Evolutionary conservation across 371 early-diverging fungal species (phyloP), one percentile per base, ranked within the genome.

Genomic region (Apophysomyces trapeziformis): DNA sequence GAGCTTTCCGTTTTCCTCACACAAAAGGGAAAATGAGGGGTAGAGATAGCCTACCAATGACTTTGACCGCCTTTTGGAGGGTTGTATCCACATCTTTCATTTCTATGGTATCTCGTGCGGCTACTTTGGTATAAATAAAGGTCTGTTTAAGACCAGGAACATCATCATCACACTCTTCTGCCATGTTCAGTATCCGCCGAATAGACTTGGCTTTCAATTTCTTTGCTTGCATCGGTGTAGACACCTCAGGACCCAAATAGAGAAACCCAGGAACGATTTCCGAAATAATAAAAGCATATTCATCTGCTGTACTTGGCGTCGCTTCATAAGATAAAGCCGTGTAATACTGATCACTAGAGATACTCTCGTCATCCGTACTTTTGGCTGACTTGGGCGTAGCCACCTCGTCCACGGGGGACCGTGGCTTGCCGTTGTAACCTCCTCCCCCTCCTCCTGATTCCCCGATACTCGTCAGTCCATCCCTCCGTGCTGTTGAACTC

Each of bases 101-200:
- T 39, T 86, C 86, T 11, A 89, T 83, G 7, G 86, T 85, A 68
- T 89, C 89, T 65, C 82, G 73, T 7, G 87, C 79, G 4, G 79
- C 80, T n/a, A 89, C 72, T 58, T 89, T 89, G 54, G 73, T 71
- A 45, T 89, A 89, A 12, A 47, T 37, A 57, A 80, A 76, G 3
- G 43, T 46, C 26, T 76, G 67, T 43, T 78, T 76, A 26, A 83
- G 65, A 11, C 83, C 80, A 43, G 83, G 78, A 3, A 89, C 75
- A 69, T 79, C 79, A 58, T 89, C 89, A n/a, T 85, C 79, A 64
- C 87, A 87, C 66, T 89, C 87, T 57, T 81, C 83, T 12, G 89
- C 89, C 87, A 89, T 85, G 65, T 89, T 89, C 16, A 89, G 63
- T 37, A 88, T 77, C 12, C 86, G 72, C 57, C 69, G 74, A 41